Percentiles rank a stretch among this genome's conserved stretches.
Conservation (phyloP, 768 basidiomycete genomes). For the Chlorophyllum brunneum region DNA sequence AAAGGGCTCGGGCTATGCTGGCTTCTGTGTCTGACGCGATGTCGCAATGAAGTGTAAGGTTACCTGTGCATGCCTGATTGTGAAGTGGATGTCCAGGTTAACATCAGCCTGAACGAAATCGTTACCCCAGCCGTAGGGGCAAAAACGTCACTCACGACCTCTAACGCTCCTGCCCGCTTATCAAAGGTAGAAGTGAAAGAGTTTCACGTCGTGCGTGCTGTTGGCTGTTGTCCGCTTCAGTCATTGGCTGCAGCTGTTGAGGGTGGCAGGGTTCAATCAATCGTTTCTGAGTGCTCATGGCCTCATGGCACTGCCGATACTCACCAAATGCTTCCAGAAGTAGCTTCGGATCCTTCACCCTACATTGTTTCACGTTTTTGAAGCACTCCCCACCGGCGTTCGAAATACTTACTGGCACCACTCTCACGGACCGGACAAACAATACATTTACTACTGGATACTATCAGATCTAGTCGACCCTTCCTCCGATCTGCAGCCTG, state of each 20-base stretch:
- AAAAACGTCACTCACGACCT: neutral
- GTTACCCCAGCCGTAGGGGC: conserved; percentile 1
- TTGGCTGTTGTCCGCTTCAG: neutral
- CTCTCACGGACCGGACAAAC: conserved; percentile 7
- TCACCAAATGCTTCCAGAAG: conserved; percentile 5
- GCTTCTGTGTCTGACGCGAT: neutral
- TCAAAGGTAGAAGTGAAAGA: neutral
- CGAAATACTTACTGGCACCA: neutral
- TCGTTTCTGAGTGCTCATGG: neutral
- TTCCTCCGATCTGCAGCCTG: neutral
- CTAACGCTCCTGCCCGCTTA: neutral
- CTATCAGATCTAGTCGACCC: neutral
- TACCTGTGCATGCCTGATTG: neutral
- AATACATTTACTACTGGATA: conserved; percentile 1
- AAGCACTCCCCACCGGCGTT: conserved; percentile 6
- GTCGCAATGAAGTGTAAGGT: neutral
- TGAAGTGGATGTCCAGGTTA: neutral
- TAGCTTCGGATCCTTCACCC: neutral
- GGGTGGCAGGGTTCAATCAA: neutral
- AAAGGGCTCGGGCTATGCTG: neutral
- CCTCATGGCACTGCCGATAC: conserved; percentile 6
- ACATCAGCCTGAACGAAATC: conserved; percentile 1
- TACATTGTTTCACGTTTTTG: neutral
- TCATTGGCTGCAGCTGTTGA: neutral
- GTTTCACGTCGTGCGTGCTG: neutral